Evolutionary conservation across 345 rosid species (phyloP).

Genomic region (Rhizophora mangle): DNA sequence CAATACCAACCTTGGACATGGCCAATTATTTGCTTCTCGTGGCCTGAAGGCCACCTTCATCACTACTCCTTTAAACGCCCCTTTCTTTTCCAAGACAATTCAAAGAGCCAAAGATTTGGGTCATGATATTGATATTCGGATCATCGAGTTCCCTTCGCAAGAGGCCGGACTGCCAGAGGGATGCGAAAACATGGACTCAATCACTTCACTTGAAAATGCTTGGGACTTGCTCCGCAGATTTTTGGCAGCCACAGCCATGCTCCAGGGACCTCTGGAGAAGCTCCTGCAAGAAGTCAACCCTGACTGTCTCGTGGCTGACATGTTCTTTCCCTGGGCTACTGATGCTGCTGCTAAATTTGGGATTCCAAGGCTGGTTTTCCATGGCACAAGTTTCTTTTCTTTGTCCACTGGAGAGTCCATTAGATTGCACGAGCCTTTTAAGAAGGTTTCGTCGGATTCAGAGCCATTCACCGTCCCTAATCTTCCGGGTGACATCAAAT

Average conservation of each 20-base stretch:
- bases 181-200: conserved; percentile 25
- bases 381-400: conserved; percentile 46
- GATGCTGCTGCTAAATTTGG: conserved; percentile 38
- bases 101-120: background rate
- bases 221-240: conserved; percentile 13
- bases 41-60: background rate
- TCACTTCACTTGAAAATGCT: background rate
- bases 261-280: conserved; percentile 28
- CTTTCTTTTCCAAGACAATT: background rate
- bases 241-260: conserved; percentile 15
- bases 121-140: background rate
- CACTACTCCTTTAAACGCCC: background rate
- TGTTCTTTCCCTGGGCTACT: conserved; percentile 58
- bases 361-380: conserved; percentile 52
- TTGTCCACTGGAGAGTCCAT: conserved; percentile 23
- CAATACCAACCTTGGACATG: no score
- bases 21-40: no score
- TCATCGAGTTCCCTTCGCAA: conserved; percentile 15
- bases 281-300: conserved; percentile 24
- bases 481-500: conserved; percentile 29
- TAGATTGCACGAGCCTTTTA: conserved; percentile 31
- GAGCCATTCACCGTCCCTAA: conserved; percentile 36
- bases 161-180: conserved; percentile 34
- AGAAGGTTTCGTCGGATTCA: conserved; percentile 24
- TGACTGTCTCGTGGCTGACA: conserved; percentile 46